Conservation (phyloP, 768 basidiomycete species). For the Boletus subparvulus region DNA sequence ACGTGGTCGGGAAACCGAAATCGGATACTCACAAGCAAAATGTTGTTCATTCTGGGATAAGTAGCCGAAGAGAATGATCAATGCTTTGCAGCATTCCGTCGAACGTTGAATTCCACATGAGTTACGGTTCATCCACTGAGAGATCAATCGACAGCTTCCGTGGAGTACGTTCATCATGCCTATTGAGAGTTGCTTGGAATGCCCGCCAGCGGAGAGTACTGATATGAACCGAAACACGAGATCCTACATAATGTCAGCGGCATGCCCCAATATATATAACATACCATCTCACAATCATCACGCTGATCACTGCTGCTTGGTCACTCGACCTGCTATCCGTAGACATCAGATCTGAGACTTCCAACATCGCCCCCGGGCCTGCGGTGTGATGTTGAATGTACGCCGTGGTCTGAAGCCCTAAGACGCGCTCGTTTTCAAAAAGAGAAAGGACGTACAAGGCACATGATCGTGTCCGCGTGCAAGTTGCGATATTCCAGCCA, state of each 20-base stretch:
- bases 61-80: slow-evolving; percentile 27
- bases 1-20: neutral
- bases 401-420: slow-evolving; percentile 43
- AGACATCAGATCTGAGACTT: slow-evolving; percentile 1
- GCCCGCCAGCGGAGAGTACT: slow-evolving; percentile 12
- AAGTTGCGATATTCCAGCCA: slow-evolving; percentile 57
- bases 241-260: slow-evolving; percentile 17
- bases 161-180: slow-evolving; percentile 19
- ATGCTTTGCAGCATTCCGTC: slow-evolving; percentile 29
- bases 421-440: neutral
- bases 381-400: slow-evolving; percentile 48
- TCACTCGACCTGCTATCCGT: neutral
- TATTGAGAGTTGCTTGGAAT: slow-evolving; percentile 18
- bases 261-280: neutral
- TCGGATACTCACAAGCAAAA: slow-evolving; percentile 15
- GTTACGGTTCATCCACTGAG: slow-evolving; percentile 24
- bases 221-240: slow-evolving; percentile 24
- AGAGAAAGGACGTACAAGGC: slow-evolving; percentile 41
- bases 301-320: slow-evolving; percentile 17
- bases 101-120: slow-evolving; percentile 28
- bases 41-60: slow-evolving; percentile 21
- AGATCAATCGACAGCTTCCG: slow-evolving; percentile 19
- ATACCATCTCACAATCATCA: slow-evolving; percentile 28
- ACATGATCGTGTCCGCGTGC: slow-evolving; percentile 48
- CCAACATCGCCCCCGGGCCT: neutral